These are phyloP conservation scores for Neonectria coccinea DNA, from an alignment of 2,329 filamentous ascomycete genomes.

Conservation along the genomic window DNA sequence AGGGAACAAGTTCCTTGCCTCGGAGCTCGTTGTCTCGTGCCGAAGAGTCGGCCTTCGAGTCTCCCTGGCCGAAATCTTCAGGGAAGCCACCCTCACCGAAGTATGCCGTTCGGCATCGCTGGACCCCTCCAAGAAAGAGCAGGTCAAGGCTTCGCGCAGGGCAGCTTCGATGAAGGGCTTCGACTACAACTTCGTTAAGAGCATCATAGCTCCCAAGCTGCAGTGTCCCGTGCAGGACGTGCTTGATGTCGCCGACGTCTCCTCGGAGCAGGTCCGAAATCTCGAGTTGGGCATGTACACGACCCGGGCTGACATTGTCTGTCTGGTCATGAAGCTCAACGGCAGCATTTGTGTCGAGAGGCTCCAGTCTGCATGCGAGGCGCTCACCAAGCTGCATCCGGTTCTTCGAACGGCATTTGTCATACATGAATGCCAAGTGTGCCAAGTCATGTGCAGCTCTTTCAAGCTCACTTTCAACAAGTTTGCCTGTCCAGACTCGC, in stretches of 20 bases:
- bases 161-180: constrained; percentile 20
- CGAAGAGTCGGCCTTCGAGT: constrained; percentile 57
- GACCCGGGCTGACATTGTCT: constrained; percentile 59
- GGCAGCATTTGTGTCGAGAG: constrained; percentile 56
- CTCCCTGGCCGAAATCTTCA: constrained; percentile 57
- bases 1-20: constrained; percentile 59
- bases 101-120: constrained; percentile 53
- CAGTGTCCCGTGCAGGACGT: constrained; percentile 57
- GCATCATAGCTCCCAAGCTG: constrained; percentile 57
- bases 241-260: constrained; percentile 62
- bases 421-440: constrained; percentile 58
- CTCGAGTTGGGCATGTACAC: constrained; percentile 62
- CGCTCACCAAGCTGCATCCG: constrained; percentile 59
- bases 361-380: constrained; percentile 60
- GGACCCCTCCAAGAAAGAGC: constrained; percentile 22
- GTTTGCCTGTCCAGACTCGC: constrained; percentile 55
- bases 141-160: not conserved
- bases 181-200: constrained; percentile 54
- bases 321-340: constrained; percentile 61
- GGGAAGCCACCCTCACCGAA: constrained; percentile 57
- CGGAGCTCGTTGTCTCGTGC: constrained; percentile 58
- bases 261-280: constrained; percentile 59
- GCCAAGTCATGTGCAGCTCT: constrained; percentile 60
- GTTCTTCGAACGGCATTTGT: constrained; percentile 68
- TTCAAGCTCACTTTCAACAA: constrained; percentile 59